These are phyloP conservation scores for Phyllosticta citrichinensis DNA, from an alignment of 2,329 filamentous ascomycete species.

Conservation along the genomic window DNA sequence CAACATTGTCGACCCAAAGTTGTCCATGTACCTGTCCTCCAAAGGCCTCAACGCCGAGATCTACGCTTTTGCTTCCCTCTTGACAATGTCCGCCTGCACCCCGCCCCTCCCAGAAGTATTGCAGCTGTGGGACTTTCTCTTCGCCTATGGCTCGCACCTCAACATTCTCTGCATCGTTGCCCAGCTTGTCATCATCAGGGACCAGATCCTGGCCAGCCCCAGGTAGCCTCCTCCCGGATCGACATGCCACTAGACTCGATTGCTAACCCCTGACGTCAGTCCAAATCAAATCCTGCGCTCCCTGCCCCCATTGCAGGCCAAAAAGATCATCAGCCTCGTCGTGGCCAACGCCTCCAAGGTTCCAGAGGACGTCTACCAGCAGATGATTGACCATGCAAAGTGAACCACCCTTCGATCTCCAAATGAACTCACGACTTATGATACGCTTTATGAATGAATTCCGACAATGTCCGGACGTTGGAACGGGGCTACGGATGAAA, in stretches of 20 bases:
- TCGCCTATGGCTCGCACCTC: constrained; percentile 88
- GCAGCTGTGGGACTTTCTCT: constrained; percentile 91
- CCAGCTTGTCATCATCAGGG: constrained; percentile 79
- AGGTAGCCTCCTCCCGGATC: constrained; percentile 49
- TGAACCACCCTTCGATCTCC: constrained; percentile 28
- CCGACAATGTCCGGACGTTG: too few relatives aligned
- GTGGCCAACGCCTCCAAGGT: constrained; percentile 83
- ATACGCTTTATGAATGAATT: not conserved
- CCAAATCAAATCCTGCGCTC: constrained; percentile 87
- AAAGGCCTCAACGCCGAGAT: constrained; percentile 88
- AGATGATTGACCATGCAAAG: constrained; percentile 80
- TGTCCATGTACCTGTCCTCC: constrained; percentile 71
- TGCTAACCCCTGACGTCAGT: constrained; percentile 37
- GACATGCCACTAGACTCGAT: not conserved
- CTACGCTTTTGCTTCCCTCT: constrained; percentile 89
- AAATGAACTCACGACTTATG: not conserved
- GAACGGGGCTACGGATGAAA: not conserved
- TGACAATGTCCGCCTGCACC: constrained; percentile 92
- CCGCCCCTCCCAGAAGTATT: constrained; percentile 89
- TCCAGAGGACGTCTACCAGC: constrained; percentile 78
- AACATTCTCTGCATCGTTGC: constrained; percentile 96
- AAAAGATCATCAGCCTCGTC: constrained; percentile 74
- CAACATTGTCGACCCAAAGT: constrained; percentile 79
- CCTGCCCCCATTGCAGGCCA: constrained; percentile 73
- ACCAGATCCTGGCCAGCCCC: constrained; percentile 70